Conservation (phyloP, 179 eudicot species). For the Sideroxylon spinosum region DNA sequence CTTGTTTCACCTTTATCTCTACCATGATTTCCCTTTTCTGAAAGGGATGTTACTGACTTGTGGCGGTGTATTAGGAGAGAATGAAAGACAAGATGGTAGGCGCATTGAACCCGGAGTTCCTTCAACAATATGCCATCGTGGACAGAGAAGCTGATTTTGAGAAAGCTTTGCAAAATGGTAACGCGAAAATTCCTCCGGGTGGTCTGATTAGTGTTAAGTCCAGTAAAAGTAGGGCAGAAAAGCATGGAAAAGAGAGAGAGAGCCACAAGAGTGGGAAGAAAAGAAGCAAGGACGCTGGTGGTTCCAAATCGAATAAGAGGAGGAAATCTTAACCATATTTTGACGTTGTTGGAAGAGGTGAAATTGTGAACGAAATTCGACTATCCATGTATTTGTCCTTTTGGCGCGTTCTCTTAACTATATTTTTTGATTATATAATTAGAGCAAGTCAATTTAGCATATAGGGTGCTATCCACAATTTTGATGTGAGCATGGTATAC, state of each 20-base stretch:
- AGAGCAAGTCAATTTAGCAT: no score
- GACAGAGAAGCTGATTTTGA: conserved; percentile 60
- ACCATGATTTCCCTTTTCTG: not conserved
- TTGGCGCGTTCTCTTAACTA: no score
- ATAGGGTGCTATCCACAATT: no score
- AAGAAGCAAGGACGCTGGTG: conserved; percentile 47
- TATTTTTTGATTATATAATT: no score
- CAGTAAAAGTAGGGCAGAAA: conserved; percentile 37
- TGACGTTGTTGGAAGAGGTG: not conserved
- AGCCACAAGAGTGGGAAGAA: conserved; percentile 48
- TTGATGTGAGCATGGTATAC: no score
- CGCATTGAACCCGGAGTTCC: conserved; percentile 43
- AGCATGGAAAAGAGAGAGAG: conserved; percentile 29
- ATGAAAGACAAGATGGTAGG: conserved; percentile 58
- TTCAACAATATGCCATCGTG: conserved; percentile 53
- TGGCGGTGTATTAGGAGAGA: conserved; percentile 37
- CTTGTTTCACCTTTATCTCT: not conserved
- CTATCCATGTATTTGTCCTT: not conserved
- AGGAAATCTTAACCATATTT: conserved; percentile 35
- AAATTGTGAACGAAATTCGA: not conserved
- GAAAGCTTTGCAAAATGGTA: conserved; percentile 50
- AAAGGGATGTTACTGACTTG: not conserved
- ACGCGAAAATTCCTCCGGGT: conserved; percentile 51
- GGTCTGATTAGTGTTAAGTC: conserved; percentile 71
- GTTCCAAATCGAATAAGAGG: conserved; percentile 54